phyloP scores from a whole-genome alignment of 306 rosid species.

The Quercus gilva region DNA sequence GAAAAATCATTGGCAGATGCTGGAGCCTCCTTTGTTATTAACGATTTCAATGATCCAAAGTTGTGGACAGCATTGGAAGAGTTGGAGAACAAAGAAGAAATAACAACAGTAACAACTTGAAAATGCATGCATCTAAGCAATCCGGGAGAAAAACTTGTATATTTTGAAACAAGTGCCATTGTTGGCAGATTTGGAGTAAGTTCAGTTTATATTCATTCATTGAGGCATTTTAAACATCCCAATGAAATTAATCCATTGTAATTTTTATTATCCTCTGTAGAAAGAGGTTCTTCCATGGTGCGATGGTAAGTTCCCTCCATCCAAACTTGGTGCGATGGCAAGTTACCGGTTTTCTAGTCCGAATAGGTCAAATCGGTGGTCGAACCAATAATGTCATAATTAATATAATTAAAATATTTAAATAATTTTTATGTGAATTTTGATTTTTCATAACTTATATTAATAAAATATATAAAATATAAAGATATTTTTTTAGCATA shows the following conservation, averaged over 20 bases:
- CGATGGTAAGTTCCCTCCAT: too few relatives aligned
- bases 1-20: slow-evolving; percentile 19
- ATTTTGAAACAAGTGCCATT: background rate
- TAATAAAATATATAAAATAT: too few relatives aligned
- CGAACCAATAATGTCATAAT: too few relatives aligned
- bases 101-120: background rate
- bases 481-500: too few relatives aligned
- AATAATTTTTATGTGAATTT: too few relatives aligned
- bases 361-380: rapidly evolving
- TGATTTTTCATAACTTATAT: too few relatives aligned
- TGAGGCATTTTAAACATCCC: background rate
- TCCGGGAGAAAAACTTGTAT: background rate
- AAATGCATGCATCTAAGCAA: background rate
- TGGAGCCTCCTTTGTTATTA: slow-evolving; percentile 32
- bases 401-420: too few relatives aligned
- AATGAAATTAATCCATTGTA: background rate
- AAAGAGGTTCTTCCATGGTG: too few relatives aligned
- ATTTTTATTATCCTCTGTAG: too few relatives aligned
- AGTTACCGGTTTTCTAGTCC: too few relatives aligned
- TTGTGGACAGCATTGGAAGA: slow-evolving; percentile 26
- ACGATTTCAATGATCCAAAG: slow-evolving; percentile 35
- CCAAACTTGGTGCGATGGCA: too few relatives aligned
- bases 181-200: background rate
- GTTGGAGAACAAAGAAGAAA: background rate
- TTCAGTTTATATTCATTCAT: background rate